Conservation (phyloP, 2,329 filamentous ascomycete species). For the Xylariaceae sp. region DNA sequence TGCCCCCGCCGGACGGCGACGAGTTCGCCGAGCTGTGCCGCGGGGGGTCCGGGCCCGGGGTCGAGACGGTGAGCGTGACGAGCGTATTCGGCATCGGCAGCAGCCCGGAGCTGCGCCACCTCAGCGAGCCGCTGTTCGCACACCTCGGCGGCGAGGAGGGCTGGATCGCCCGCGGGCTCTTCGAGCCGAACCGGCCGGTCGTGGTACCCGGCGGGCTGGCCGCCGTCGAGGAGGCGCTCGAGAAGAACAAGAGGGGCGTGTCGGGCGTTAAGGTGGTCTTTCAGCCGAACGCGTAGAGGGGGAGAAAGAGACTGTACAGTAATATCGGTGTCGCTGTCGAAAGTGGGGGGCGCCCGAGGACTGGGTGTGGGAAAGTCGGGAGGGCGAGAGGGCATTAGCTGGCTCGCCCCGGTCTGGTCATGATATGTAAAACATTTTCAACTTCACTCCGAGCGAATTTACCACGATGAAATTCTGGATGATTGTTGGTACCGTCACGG, state of each 20-base stretch:
- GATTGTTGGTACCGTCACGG: no score
- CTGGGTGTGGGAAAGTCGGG: no score
- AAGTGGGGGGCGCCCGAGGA: no score
- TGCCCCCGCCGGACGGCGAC: conserved; percentile 2
- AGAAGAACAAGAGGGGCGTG: conserved; percentile 19
- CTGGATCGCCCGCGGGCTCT: conserved; percentile 22
- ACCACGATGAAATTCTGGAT: no score
- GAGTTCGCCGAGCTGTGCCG: conserved; percentile 12
- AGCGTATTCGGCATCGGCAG: conserved; percentile 16
- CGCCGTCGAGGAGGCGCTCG: conserved; percentile 17
- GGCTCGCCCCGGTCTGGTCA: no score
- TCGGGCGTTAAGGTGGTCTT: conserved; percentile 21
- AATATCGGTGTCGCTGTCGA: no score
- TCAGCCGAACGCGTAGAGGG: conserved; percentile 4
- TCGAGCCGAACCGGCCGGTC: conserved; percentile 20
- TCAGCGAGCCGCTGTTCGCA: conserved; percentile 23
- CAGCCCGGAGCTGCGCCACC: conserved; percentile 16
- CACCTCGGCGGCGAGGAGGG: conserved; percentile 22
- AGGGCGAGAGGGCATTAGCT: no score
- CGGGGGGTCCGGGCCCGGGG: conserved; percentile 4
- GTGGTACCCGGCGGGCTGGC: conserved; percentile 22
- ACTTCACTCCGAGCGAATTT: no score
- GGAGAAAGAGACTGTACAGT: no score
- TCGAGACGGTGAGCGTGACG: conserved; percentile 1
- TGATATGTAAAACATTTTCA: no score